phyloP scores from a whole-genome alignment of 1,139 yeast genomes.

The Candida sanyaensis region DNA sequence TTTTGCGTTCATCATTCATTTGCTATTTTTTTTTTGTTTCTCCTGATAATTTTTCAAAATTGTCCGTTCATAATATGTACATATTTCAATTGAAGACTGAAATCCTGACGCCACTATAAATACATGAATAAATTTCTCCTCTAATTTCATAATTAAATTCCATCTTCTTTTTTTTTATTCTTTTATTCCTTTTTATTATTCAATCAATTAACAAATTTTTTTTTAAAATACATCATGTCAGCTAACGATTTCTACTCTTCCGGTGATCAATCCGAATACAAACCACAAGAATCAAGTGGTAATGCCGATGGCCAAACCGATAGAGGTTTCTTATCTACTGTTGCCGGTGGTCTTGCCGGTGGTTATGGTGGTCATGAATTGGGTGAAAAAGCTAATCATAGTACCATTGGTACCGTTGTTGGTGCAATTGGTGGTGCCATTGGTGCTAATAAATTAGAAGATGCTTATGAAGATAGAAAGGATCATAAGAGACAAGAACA shows the following conservation, averaged over 20 bases:
- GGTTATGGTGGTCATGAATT: slow-evolving; percentile 50
- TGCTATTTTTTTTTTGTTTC: not conserved
- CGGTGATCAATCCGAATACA: slow-evolving; percentile 45
- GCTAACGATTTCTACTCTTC: slow-evolving; percentile 62
- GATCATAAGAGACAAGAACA: slow-evolving; percentile 14
- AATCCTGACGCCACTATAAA: not conserved
- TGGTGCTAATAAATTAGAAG: slow-evolving; percentile 56
- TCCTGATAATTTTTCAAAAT: not conserved
- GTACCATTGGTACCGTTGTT: slow-evolving; percentile 52
- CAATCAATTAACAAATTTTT: not conserved
- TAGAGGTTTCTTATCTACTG: slow-evolving; percentile 56
- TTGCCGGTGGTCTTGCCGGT: slow-evolving; percentile 65
- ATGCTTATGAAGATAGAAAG: slow-evolving; percentile 28
- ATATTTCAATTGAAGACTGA: too few relatives aligned
- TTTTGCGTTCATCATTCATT: slow-evolving; percentile 1
- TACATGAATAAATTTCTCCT: not conserved
- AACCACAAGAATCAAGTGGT: slow-evolving; percentile 20
- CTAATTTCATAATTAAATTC: too few relatives aligned
- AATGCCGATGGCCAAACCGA: slow-evolving; percentile 34
- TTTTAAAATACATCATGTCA: slow-evolving; percentile 48
- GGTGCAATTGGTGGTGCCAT: slow-evolving; percentile 67
- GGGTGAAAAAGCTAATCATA: slow-evolving; percentile 39
- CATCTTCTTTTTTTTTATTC: not conserved
- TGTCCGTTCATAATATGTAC: too few relatives aligned
- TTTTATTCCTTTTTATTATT: not conserved